Evolutionary conservation across 371 early-diverging fungal genomes (phyloP).

Genomic region (Mortierella sp.): DNA sequence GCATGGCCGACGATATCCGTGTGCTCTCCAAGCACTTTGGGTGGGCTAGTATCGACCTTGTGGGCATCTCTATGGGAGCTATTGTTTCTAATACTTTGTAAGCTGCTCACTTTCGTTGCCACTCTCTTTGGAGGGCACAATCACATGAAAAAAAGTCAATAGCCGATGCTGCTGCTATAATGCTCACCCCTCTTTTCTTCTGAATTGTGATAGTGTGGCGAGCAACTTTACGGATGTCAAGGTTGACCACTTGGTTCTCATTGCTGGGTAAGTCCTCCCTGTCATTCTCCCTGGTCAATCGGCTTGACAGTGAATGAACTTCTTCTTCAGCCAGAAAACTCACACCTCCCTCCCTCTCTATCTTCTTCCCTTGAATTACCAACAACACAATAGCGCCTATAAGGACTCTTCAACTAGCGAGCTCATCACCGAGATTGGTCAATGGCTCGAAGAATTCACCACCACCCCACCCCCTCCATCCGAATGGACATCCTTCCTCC

Average conservation of each 20-base stretch:
- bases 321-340: not conserved
- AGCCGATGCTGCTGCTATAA: not conserved
- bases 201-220: not conserved
- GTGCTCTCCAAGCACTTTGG: conserved; percentile 13
- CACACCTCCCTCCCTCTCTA: not conserved
- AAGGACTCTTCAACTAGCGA: not conserved
- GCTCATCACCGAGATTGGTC: not conserved
- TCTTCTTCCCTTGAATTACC: not conserved
- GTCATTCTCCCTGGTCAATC: not conserved
- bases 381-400: not conserved
- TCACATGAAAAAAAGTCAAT: not conserved
- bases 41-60: conserved; percentile 16
- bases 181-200: not conserved
- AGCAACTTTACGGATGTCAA: conserved; percentile 5
- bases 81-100: conserved; percentile 17
- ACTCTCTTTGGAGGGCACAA: too few species aligned
- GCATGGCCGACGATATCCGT: conserved; percentile 19
- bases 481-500: conserved; percentile 4
- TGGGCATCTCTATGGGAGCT: conserved; percentile 18
- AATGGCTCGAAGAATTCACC: not conserved
- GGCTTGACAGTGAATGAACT: not conserved
- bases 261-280: not conserved
- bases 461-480: not conserved
- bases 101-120: not conserved
- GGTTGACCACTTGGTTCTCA: conserved; percentile 14